Conservation (phyloP, 257 asterid genomes). For the Capsicum baccatum region DNA sequence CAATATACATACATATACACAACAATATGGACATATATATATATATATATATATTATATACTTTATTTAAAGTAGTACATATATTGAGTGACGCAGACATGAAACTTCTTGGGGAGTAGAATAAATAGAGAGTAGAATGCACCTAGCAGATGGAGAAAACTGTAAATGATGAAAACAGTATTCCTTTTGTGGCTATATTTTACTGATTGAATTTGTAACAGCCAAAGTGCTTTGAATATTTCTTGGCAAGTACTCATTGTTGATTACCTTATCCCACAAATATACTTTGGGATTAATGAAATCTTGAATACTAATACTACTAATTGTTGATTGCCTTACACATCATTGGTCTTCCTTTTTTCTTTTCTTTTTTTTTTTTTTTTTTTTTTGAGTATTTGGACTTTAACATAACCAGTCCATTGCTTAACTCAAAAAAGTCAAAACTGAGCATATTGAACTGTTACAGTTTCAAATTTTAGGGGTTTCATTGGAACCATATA, state of each 20-base stretch:
- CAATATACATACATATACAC: no score
- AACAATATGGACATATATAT: no score
- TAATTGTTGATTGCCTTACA: neutral
- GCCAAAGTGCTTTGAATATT: neutral
- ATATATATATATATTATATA: no score
- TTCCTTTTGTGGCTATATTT: neutral
- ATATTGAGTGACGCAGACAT: no score
- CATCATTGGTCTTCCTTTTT: neutral
- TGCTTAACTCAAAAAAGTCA: neutral
- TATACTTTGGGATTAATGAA: neutral
- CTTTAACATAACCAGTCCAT: neutral
- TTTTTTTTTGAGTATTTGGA: neutral
- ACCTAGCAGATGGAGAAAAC: neutral
- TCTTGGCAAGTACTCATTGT: neutral
- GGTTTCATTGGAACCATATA: neutral
- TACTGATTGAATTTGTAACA: slow-evolving; percentile 1
- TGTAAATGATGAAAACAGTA: neutral
- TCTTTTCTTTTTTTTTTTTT: no score
- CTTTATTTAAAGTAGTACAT: no score
- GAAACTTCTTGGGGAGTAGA: neutral
- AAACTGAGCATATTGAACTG: neutral
- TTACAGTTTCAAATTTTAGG: neutral
- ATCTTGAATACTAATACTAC: neutral
- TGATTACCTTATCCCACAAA: neutral
- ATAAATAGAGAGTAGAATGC: neutral